Evolutionary conservation across 2,329 filamentous ascomycete species (phyloP).

Genomic region (Cladosporium austrohemisphaericum): DNA sequence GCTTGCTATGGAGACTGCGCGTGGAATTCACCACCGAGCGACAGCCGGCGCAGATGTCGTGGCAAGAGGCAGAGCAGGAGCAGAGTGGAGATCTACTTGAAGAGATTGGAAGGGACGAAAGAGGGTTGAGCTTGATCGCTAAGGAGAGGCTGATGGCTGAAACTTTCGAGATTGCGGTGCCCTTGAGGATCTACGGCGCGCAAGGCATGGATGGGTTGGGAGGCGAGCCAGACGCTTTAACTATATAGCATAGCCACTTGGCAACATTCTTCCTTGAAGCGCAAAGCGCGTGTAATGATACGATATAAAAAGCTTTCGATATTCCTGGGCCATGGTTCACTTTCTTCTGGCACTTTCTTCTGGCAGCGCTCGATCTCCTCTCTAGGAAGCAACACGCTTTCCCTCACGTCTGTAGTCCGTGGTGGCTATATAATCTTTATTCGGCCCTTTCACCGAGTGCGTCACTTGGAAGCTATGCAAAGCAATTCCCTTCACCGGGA

Average conservation of each 20-base stretch:
- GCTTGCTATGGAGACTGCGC: slow-evolving; percentile 80
- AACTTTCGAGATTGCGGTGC: slow-evolving; percentile 37
- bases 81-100: slow-evolving; percentile 51
- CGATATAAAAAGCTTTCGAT: background rate
- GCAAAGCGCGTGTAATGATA: slow-evolving; percentile 1
- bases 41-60: slow-evolving; percentile 16
- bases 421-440: slow-evolving; percentile 63
- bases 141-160: slow-evolving; percentile 34
- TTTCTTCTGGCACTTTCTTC: too few relatives aligned
- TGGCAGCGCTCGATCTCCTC: too few relatives aligned
- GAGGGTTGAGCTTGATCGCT: slow-evolving; percentile 32
- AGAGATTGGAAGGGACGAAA: slow-evolving; percentile 34
- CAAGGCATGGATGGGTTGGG: slow-evolving; percentile 22
- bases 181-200: slow-evolving; percentile 34
- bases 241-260: slow-evolving; percentile 18
- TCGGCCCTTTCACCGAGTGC: slow-evolving; percentile 66
- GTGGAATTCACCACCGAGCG: slow-evolving; percentile 80
- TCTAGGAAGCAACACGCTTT: too few relatives aligned
- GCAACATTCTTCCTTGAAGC: background rate
- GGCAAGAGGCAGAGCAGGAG: slow-evolving; percentile 64
- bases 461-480: slow-evolving; percentile 57
- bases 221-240: slow-evolving; percentile 21
- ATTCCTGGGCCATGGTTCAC: too few relatives aligned
- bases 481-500: slow-evolving; percentile 57
- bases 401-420: slow-evolving; percentile 34